phyloP scores from a whole-genome alignment of 495 filamentous ascomycete genomes.

The Tuber aestivum region DNA sequence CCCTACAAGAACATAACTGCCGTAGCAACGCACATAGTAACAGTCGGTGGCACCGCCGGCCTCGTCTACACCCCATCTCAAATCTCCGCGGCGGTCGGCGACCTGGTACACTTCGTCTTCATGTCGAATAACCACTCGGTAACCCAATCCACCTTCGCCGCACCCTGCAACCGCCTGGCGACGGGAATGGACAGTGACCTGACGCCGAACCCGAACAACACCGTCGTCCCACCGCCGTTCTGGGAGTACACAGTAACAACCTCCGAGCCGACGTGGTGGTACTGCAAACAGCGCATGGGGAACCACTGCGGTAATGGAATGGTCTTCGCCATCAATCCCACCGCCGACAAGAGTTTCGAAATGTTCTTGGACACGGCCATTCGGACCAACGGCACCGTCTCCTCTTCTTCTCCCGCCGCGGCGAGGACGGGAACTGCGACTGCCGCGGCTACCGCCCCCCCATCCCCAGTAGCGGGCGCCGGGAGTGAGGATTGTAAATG shows the following conservation, averaged over 20 bases:
- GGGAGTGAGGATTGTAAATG: conserved; percentile 15
- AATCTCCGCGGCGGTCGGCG: conserved; percentile 54
- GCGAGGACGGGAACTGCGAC: conserved; percentile 27
- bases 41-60: conserved; percentile 55
- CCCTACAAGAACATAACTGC: conserved; percentile 12
- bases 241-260: conserved; percentile 30
- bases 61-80: conserved; percentile 59
- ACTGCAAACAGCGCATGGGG: conserved; percentile 55
- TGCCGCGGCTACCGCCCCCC: conserved; percentile 14
- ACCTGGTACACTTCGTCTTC: conserved; percentile 68
- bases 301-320: conserved; percentile 67
- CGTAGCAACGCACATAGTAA: conserved; percentile 40
- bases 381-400: conserved; percentile 50
- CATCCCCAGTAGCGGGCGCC: background rate
- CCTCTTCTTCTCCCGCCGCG: conserved; percentile 39
- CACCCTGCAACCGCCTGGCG: conserved; percentile 59
- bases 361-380: conserved; percentile 57
- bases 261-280: conserved; percentile 51
- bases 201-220: conserved; percentile 61
- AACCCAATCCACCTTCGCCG: conserved; percentile 61
- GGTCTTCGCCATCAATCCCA: conserved; percentile 70
- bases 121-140: conserved; percentile 64
- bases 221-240: conserved; percentile 38
- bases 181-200: conserved; percentile 62
- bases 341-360: conserved; percentile 55